Percentiles rank a stretch among this genome's conserved stretches.
These are phyloP conservation scores for Anisodus tanguticus DNA, from an alignment of 257 asterid species.

Conservation along the genomic window DNA sequence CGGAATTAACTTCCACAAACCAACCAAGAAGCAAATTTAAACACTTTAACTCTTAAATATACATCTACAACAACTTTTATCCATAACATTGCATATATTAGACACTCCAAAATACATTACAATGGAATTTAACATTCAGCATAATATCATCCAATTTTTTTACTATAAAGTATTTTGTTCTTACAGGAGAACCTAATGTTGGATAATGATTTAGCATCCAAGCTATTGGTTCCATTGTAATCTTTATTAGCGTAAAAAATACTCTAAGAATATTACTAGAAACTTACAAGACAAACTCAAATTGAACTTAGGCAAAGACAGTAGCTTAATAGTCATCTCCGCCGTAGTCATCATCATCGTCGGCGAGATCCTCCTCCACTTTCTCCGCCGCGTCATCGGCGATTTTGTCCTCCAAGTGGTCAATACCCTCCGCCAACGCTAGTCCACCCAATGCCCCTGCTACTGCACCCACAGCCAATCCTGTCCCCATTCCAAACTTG, in stretches of 20 bases:
- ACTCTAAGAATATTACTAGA: background rate
- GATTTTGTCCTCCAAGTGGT: constrained; percentile 26
- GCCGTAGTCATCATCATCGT: constrained; percentile 1
- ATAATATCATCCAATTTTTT: background rate
- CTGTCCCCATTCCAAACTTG: constrained; percentile 28
- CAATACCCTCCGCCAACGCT: constrained; percentile 16
- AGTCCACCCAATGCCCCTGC: constrained; percentile 33
- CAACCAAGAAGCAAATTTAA: background rate
- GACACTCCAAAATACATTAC: background rate
- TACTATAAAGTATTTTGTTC: too few species aligned
- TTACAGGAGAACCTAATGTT: background rate
- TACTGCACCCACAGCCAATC: constrained; percentile 35
- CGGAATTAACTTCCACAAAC: too few species aligned
- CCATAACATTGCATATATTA: background rate
- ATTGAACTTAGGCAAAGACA: background rate
- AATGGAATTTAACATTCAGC: background rate
- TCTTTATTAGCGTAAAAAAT: background rate
- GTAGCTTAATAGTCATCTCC: constrained; percentile 1
- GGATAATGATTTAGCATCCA: background rate
- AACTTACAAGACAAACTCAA: background rate
- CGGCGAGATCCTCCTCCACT: constrained; percentile 28
- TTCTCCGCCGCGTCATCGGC: constrained; percentile 29
- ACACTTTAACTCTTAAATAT: background rate
- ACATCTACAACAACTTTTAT: background rate
- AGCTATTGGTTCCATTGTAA: background rate